Base-by-base conservation (phyloP, 2,329 filamentous ascomycete genomes). In the Fusarium guadeloupense region DNA sequence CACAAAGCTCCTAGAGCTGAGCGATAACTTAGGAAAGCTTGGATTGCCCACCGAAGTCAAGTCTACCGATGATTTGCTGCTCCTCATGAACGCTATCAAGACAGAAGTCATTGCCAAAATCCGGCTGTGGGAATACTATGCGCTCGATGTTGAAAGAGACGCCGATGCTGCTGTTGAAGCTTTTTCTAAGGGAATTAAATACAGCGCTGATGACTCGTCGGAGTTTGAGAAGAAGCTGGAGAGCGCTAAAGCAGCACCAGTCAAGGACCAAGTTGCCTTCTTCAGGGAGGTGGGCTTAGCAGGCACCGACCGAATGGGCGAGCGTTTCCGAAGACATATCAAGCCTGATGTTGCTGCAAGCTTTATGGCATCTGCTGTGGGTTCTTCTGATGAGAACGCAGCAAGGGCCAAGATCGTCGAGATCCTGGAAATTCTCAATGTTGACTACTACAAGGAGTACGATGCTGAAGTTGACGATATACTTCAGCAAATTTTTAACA, bases 111-210 rank as follows among this genome's bases (percentile, higher is more conserved):
- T 99, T 70, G 85, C 85, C 21, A 83, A 86, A 34, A 86, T 94
- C 58, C 88, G 88, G 42, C 83, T 99, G 2, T 99, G 95, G 95
- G 91, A 99, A 73, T 99, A 89, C 78, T 99, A 97, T 72, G 87
- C 90, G 14, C 80, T 96, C 53, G 86, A 98, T 70, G 88, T 95
- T 5, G 87, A 94, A 53, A 81, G 85, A 25, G 86, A 94, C 71
- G 83, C 87, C 6, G 83, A 89, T 61, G 85, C 85, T 7, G 86
- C 89, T 28, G 75, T 95, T 3, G 82, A 90, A 37, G 83, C 88
- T 1, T 98, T 94, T 92, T 80, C 81, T 28, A 78, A 79, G 23
- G 89, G 87, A 17, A 78, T 86, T 40, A 78, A 83, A 41, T 81
- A 80, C 12, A 80, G 84, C 40, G 81, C 86, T 0, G 77, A 85